Evolutionary conservation across 306 rosid genomes (phyloP).

Genomic region (Canavalia ensiformis): DNA sequence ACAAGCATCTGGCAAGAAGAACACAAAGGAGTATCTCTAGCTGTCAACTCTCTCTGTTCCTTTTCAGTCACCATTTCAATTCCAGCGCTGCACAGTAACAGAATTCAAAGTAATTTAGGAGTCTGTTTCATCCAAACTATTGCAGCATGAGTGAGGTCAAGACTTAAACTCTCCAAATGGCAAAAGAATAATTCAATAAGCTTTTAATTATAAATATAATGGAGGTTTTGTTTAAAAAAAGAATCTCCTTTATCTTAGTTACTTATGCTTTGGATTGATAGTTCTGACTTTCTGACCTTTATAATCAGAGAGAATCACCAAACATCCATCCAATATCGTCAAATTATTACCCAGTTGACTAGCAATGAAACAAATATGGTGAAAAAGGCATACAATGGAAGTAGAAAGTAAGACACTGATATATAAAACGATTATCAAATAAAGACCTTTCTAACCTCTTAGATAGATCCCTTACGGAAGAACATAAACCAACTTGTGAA

Average conservation of each 20-base stretch:
- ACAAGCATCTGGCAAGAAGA: constrained; percentile 82
- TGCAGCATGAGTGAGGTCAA: constrained; percentile 28
- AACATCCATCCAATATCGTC: constrained; percentile 7
- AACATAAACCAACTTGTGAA: constrained; percentile 69
- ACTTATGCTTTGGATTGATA: constrained; percentile 10
- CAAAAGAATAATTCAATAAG: constrained; percentile 19
- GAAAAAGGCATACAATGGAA: background rate
- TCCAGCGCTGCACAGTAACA: constrained; percentile 56
- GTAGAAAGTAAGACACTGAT: constrained; percentile 14
- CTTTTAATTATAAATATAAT: constrained; percentile 19
- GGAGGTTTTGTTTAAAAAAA: background rate
- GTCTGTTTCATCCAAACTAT: constrained; percentile 18
- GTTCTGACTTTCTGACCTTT: background rate
- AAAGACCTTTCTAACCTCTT: constrained; percentile 55
- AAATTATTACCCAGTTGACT: constrained; percentile 18
- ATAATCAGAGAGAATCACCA: background rate
- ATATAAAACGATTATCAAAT: background rate
- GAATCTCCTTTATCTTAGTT: background rate
- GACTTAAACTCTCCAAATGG: constrained; percentile 6
- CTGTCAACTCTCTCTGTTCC: constrained; percentile 52
- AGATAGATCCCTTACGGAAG: constrained; percentile 48
- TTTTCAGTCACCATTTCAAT: constrained; percentile 73
- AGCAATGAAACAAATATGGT: constrained; percentile 18
- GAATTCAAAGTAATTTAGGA: constrained; percentile 22
- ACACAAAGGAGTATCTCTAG: constrained; percentile 61